Evolutionary conservation across 768 basidiomycete genomes (phyloP).

Genomic region (Kwoniella sp.): DNA sequence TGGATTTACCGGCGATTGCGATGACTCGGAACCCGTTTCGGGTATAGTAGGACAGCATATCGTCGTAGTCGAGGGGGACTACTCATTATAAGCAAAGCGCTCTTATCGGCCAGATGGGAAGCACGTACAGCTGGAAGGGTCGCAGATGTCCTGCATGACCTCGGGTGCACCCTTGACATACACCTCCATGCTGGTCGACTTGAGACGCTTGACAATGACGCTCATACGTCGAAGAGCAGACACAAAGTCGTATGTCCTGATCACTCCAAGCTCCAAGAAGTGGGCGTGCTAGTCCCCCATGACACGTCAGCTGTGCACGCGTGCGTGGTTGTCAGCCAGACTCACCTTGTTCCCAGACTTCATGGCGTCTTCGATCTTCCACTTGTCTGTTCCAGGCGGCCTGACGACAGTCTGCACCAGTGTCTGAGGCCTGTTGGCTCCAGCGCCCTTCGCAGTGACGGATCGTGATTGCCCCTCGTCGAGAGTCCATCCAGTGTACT

Average conservation of each 20-base stretch:
- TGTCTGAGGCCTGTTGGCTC: conserved; percentile 60
- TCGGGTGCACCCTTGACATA: conserved; percentile 99
- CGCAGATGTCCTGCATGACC: conserved; percentile 93
- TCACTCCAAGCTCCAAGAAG: conserved; percentile 94
- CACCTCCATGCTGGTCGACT: conserved; percentile 90
- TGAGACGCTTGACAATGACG: conserved; percentile 91
- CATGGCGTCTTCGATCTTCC: conserved; percentile 87
- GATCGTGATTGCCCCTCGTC: conserved; percentile 82
- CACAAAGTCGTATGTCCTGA: conserved; percentile 93
- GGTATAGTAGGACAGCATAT: conserved; percentile 93
- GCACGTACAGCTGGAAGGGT: conserved; percentile 76
- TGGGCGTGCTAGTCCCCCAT: conserved; percentile 72
- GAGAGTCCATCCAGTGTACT: conserved; percentile 90
- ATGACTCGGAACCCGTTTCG: conserved; percentile 95
- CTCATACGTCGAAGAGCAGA: conserved; percentile 92
- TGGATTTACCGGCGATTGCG: conserved; percentile 91
- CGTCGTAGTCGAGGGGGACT: conserved; percentile 97
- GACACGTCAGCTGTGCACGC: background rate
- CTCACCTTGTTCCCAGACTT: conserved; percentile 73
- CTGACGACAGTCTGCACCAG: conserved; percentile 94
- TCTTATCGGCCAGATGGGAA: too few species aligned
- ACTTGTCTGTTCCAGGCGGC: conserved; percentile 86
- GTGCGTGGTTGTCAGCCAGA: background rate
- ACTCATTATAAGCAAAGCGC: too few species aligned
- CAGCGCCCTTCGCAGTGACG: conserved; percentile 51